Evolutionary conservation across 2,329 filamentous ascomycete species (phyloP), one percentile per base, ranked within the genome.

Genomic region (Myriangium duriaei): DNA sequence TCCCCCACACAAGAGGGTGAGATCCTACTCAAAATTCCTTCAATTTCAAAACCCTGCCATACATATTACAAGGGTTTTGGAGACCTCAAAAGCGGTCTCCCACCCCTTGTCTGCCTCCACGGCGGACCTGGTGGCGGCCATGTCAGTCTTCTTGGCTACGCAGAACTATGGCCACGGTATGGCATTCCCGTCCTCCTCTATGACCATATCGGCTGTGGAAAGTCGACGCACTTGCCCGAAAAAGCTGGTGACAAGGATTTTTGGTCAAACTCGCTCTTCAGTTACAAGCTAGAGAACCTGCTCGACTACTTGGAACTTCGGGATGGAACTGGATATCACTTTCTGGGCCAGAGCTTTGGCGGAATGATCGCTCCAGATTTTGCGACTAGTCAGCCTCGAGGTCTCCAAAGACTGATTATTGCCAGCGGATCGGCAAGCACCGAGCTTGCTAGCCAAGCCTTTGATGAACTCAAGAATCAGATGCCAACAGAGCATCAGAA

Each of bases 231-330:
- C 21, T n/a, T 26, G n/a, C 21, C 21, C 7, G 21, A 26, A 26
- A 26, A 7, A 7, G n/a, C 7, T 7, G 21, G 21, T n/a, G 21
- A 26, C 21, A 26, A 26, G 21, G 7, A 7, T 7, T 26, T 26
- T n/a, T 26, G 21, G 21, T n/a, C 7, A 26, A n/a, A 26, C 7
- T 26, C 21, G n/a, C 21, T 26, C 21, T 26, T 26, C 21, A n/a
- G 7, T n/a, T 7, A 7, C 21, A n/a, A 26, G 21, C n/a, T 26
- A n/a, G 21, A n/a, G n/a, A 26, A 26, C n/a, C 21, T 26, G 7
- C 7, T 26, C 21, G 21, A 26, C 21, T 7, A n/a, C 21, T n/a
- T 26, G 21, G n/a, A 26, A 7, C n/a, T 26, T 7, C 34, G 46
- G 1, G 7, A 7, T 26, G 21, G 21, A 7, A 7, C n/a, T 26